Conservation (phyloP, 495 filamentous ascomycete species). For the Articulospora tetracladia region DNA sequence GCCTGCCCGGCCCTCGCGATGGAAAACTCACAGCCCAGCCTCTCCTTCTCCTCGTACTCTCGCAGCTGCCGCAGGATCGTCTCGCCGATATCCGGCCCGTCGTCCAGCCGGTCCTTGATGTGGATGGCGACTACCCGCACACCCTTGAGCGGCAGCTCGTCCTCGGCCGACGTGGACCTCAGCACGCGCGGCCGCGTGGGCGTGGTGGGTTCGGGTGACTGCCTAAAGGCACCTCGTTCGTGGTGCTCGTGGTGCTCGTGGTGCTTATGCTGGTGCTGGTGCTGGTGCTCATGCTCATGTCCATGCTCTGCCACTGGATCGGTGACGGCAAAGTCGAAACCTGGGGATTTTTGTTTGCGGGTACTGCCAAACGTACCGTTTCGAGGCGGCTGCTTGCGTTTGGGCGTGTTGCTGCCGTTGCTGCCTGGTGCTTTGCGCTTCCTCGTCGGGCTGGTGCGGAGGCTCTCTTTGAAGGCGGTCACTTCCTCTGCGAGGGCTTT, state of each 20-base stretch:
- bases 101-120: slow-evolving; percentile 70
- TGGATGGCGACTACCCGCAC: slow-evolving; percentile 73
- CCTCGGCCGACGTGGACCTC: slow-evolving; percentile 3
- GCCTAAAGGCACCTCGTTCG: not conserved
- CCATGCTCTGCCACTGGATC: not conserved
- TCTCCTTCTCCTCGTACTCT: slow-evolving; percentile 53
- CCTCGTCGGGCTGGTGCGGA: not conserved
- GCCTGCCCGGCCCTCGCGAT: slow-evolving; percentile 52
- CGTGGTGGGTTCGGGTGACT: not conserved
- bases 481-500: slow-evolving; percentile 55
- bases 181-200: not conserved
- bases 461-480: not conserved
- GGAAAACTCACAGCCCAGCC: slow-evolving; percentile 75
- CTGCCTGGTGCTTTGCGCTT: not conserved
- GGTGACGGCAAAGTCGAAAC: not conserved
- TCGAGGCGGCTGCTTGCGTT: not conserved
- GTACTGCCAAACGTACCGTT: too few species aligned
- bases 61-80: slow-evolving; percentile 65
- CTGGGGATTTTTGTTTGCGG: not conserved
- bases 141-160: slow-evolving; percentile 33
- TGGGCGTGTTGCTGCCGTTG: not conserved
- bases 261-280: not conserved
- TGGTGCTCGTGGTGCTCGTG: not conserved
- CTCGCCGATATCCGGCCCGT: slow-evolving; percentile 55
- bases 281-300: not conserved